Evolutionary conservation across 129 eudicot species (phyloP), one percentile per base, ranked within the genome.

Genomic region (Silybum marianum): DNA sequence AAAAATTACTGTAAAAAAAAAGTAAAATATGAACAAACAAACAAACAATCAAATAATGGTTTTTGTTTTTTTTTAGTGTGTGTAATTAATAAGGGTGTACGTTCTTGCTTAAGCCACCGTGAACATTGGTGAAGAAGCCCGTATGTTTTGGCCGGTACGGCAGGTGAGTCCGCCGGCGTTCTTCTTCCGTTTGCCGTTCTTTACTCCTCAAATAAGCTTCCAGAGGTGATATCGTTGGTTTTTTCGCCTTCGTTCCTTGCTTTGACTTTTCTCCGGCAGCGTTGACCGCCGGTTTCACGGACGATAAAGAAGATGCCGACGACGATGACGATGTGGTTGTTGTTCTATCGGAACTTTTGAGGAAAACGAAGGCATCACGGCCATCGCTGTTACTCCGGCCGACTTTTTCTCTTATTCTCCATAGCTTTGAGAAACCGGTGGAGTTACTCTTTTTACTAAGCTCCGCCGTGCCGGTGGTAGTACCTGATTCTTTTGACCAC

Each of bases 401-500:
- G 38, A 88, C 66, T 25, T 77, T 76, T 0, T 96, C 99, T 24
- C 81, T 89, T 9, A 96, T 83, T 80, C 98, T 87, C 98, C 98
- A 91, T 12, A 90, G 87, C 90, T 88, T 96, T n/a, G 99, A 93
- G 80, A 96, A 96, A 4, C 99, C 99, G 42, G 99, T 96, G 38
- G 99, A 96, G 82, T 90, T 93, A 73, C 99, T 93, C 87, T 95
- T 95, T 75, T 87, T 87, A 36, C 93, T 87, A 9, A 78, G 75
- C 83, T 93, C 97, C 67, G 86, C 86, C 30, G 84, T 51, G 51
- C 38, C 66, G 28, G 74, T 42, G 4, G 11, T 62, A 7, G 11
- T 32, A 4, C 36, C 48, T 18, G 90, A 11, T 42, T 69, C 82
- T 71, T 75, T 84, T 4, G 90, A 71, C 96, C 92, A 90, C 2